Evolutionary conservation across 441 rosid genomes (phyloP), one percentile per base, ranked within the genome.

Genomic region (Gossypium aridum): DNA sequence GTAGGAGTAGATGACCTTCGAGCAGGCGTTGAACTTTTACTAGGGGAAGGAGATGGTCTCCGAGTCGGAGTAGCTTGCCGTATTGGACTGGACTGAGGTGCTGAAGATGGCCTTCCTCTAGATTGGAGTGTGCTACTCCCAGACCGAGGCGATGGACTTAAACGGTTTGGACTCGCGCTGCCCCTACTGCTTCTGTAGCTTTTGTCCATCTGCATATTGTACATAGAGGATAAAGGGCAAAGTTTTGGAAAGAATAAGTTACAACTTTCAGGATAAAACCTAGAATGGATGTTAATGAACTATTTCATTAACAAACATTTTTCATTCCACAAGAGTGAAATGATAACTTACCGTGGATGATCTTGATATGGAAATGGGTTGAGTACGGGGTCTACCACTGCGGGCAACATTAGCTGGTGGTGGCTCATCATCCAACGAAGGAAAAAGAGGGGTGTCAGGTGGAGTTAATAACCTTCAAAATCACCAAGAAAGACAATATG

Each of bases 401-500:
- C 83, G 76, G 39, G 78, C 78, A 84, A 78, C 85, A 85, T 76
- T 88, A 73, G 83, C 85, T 64, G 86, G 77, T 16, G 82, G 87
- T 9, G 92, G 92, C 72, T 91, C 94, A 71, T 96, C 96, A 64
- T 96, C 98, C 93, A 96, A 76, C 2, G 96, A 93, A 71, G 91
- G 94, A 82, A 96, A 96, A 70, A 96, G 97, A 1, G 99, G 99
- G 64, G 99, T 93, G 69, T 96, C 98, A 0, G 99, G 99, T 71
- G 99, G 98, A 80, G 98, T 96, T 84, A 96, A 82, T 77, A 96
- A 87, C 99, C 99, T 96, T 83, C 76, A 80, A 84, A 79, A 76
- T 78, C 77, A 81, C 72, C 43, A 86, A 59, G 47, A 71, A 49
- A 64, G 47, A 78, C 74, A 79, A 77, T 80, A 64, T 47, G 77